A percentile compares a stretch with the other conserved stretches of the same genome.
Evolutionary conservation across 2,329 filamentous ascomycete genomes (phyloP).

Genomic region (Fusarium sp.): DNA sequence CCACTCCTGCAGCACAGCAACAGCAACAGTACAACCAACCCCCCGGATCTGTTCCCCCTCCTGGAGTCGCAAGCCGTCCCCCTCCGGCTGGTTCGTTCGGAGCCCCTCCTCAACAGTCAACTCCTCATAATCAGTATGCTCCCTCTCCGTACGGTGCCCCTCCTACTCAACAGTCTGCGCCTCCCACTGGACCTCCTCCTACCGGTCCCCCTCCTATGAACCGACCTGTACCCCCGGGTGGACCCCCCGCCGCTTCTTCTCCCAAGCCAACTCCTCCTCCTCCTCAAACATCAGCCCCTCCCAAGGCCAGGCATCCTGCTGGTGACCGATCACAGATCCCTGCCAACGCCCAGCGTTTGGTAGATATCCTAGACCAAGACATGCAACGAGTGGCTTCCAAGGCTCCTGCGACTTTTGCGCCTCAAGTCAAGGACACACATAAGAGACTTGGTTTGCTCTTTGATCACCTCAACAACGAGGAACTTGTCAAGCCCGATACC

Average conservation of each 20-base stretch:
- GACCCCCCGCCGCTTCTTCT: constrained; percentile 45
- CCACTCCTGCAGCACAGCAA: constrained; percentile 64
- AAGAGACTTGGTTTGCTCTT: constrained; percentile 94
- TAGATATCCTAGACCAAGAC: constrained; percentile 82
- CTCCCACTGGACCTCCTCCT: constrained; percentile 55
- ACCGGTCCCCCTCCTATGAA: constrained; percentile 49
- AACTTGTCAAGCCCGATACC: constrained; percentile 84
- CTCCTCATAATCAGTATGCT: constrained; percentile 68
- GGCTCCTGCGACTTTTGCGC: constrained; percentile 86
- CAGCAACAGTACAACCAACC: constrained; percentile 58
- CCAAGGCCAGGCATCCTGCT: constrained; percentile 76
- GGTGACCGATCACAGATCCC: constrained; percentile 94
- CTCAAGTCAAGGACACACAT: constrained; percentile 92
- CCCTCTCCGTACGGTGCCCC: constrained; percentile 61
- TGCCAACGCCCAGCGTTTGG: constrained; percentile 77
- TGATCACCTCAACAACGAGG: constrained; percentile 96
- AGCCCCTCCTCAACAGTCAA: constrained; percentile 59
- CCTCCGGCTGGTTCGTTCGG: constrained; percentile 58
- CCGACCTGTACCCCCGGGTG: constrained; percentile 47
- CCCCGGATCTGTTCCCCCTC: constrained; percentile 53
- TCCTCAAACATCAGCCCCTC: constrained; percentile 57
- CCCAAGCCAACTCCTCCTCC: constrained; percentile 57
- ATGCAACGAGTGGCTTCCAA: constrained; percentile 89
- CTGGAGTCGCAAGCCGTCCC: constrained; percentile 56
- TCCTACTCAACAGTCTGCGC: constrained; percentile 51